Base-by-base conservation (phyloP, 768 basidiomycete species). In the Lentinula boryana region DNA sequence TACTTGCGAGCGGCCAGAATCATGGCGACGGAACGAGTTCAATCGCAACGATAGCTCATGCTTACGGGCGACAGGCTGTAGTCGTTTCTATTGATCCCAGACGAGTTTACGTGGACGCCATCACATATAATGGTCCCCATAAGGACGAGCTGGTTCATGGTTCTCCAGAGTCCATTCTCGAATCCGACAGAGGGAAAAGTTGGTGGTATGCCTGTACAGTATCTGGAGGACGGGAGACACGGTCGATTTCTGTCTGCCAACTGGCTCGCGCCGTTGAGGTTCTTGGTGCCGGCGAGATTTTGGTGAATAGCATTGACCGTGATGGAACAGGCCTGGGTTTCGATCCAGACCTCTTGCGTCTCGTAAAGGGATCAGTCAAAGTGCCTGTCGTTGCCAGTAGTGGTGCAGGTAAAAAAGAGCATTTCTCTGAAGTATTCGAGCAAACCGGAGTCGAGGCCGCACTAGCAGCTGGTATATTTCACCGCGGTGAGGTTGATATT, bases 181-280 rank as follows among this genome's bases (percentile, higher is more conserved):
- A 83, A 67, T 75, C 78, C 60, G 89, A 89, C 64, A 75, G 80
- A 57, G 87, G 84, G 46, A 87, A 84, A 69, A 88, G 86, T 46
- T 98, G 97, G 95, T 98, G 96, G 97, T 99, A 99, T 73, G 94
- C 95, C 70, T 98, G 97, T 73, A 98, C 97, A 10, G 91, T 98
- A 51, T 91, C 88, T 1, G 96, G 97, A 41, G 97, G 97, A 13
- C 86, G 97, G 33, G 90, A 94, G 70, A 65, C 78, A 23, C 85
- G 94, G 12, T 85, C 85, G 38, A 74, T 99, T 35, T 97, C 96
- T 13, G 96, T 87, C 46, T 85, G 93, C 21, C 87, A 98, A 73
- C 85, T 99, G n/a, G 93, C 91, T 16, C 78, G 84, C 61, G 97
- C 96, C 12, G 93, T 87, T n/a, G 93, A 97, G 71, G 71, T 71